Evolutionary conservation across 768 basidiomycete species (phyloP).

Genomic region (Macrolepiota albuminosa): DNA sequence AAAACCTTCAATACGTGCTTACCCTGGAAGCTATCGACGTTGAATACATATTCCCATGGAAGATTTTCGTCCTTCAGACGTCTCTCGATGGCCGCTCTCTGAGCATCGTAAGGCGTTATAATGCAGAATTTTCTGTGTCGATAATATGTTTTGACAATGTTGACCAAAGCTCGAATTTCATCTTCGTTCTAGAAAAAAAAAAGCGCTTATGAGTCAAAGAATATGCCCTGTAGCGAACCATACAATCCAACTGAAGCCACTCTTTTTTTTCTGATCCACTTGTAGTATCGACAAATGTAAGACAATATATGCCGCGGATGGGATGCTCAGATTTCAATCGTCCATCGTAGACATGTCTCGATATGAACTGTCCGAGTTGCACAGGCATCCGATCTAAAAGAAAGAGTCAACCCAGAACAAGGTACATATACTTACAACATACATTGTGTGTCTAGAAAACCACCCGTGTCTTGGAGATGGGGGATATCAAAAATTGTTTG

Average conservation of each 20-base stretch:
- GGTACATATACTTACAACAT: conserved; percentile 3
- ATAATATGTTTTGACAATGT: conserved; percentile 40
- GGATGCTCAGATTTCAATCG: conserved; percentile 34
- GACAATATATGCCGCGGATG: conserved; percentile 27
- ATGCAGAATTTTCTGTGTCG: conserved; percentile 33
- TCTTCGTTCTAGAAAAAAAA: conserved; percentile 29
- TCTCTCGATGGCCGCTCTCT: conserved; percentile 37
- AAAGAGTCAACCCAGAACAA: neutral
- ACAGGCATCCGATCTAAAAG: conserved; percentile 47
- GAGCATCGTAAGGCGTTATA: conserved; percentile 53
- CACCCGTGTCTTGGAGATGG: conserved; percentile 27
- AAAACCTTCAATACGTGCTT: neutral
- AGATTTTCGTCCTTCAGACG: conserved; percentile 28
- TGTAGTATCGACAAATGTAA: conserved; percentile 40
- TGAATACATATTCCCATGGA: conserved; percentile 41
- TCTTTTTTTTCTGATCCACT: conserved; percentile 30
- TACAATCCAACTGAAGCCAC: conserved; percentile 43
- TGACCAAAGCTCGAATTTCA: conserved; percentile 35
- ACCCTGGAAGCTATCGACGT: conserved; percentile 56
- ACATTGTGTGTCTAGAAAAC: conserved; percentile 49
- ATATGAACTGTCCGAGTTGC: conserved; percentile 46
- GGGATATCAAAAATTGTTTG: conserved; percentile 41
- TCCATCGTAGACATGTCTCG: conserved; percentile 34
- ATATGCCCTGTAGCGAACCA: neutral
- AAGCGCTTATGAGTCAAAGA: neutral